Conservation (phyloP, 495 filamentous ascomycete genomes). For the Hyaloscypha hepaticicola region DNA sequence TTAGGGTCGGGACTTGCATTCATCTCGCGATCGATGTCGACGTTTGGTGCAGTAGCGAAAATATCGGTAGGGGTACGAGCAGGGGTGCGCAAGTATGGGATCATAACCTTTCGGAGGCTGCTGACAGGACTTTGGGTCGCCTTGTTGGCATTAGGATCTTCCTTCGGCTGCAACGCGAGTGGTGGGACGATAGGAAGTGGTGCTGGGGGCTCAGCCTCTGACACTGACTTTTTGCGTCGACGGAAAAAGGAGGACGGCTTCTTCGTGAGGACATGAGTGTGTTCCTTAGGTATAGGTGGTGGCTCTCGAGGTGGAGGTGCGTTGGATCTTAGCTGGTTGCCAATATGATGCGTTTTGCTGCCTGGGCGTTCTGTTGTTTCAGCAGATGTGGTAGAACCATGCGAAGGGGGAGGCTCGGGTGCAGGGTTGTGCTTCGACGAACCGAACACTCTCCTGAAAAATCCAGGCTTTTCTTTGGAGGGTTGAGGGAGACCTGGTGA, state of each 20-base stretch:
- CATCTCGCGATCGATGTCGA: slow-evolving; percentile 20
- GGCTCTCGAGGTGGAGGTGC: slow-evolving; percentile 45
- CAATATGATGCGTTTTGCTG: slow-evolving; percentile 36
- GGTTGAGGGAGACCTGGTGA: slow-evolving; percentile 33
- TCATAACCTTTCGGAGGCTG: slow-evolving; percentile 87
- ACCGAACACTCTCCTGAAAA: slow-evolving; percentile 90
- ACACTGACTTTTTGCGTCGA: slow-evolving; percentile 83
- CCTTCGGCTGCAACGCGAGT: slow-evolving; percentile 35
- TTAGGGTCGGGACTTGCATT: slow-evolving; percentile 25
- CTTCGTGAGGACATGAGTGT: slow-evolving; percentile 64
- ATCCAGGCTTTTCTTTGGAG: slow-evolving; percentile 68
- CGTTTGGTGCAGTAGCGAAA: slow-evolving; percentile 10
- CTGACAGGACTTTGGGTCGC: slow-evolving; percentile 67
- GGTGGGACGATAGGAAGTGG: slow-evolving; percentile 32
- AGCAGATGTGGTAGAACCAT: slow-evolving; percentile 29
- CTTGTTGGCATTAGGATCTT: not conserved
- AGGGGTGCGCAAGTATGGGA: slow-evolving; percentile 62
- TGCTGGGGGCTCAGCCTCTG: slow-evolving; percentile 50
- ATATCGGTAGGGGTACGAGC: slow-evolving; percentile 32
- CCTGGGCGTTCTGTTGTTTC: slow-evolving; percentile 30
- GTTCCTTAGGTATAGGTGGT: slow-evolving; percentile 38
- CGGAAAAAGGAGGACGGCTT: slow-evolving; percentile 92
- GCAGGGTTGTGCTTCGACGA: slow-evolving; percentile 32
- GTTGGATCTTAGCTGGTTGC: slow-evolving; percentile 41
- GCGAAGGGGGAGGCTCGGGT: slow-evolving; percentile 40